A percentile compares a stretch with the other conserved stretches of the same genome.
Evolutionary conservation across 2,329 filamentous ascomycete species (phyloP).

Genomic region (Colletotrichum tamarilloi): DNA sequence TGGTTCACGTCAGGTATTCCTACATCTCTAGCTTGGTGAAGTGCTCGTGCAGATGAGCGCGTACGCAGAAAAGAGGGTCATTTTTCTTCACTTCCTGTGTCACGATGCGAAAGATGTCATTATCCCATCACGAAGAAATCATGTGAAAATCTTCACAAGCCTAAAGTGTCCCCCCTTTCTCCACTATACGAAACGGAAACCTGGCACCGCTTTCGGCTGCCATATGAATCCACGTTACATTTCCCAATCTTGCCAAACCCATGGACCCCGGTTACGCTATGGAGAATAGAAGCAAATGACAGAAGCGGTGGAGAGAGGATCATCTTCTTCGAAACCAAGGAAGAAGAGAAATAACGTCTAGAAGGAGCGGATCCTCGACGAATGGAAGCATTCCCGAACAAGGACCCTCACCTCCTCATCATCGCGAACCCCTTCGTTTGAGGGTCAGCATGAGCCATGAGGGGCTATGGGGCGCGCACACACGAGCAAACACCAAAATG

Average conservation of each 20-base stretch:
- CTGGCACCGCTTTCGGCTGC: background rate
- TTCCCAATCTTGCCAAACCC: background rate
- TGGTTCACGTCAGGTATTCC: slow-evolving; percentile 18
- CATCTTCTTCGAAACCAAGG: background rate
- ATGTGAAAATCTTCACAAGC: background rate
- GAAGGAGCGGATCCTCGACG: slow-evolving; percentile 10
- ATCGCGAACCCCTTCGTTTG: background rate
- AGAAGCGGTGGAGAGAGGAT: background rate
- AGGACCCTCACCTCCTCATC: background rate
- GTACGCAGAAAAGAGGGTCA: background rate
- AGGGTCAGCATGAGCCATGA: background rate
- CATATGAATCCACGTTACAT: background rate
- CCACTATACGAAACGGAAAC: background rate
- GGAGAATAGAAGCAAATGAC: background rate
- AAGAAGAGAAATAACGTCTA: slow-evolving; percentile 14
- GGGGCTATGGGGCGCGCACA: too few species aligned
- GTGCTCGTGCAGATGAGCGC: background rate
- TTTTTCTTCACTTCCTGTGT: background rate
- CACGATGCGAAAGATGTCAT: background rate
- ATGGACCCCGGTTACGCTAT: background rate
- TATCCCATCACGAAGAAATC: background rate
- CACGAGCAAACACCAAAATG: background rate
- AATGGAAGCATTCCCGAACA: background rate
- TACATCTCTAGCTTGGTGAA: slow-evolving; percentile 19
- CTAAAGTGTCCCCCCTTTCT: background rate